Evolutionary conservation across 345 rosid species (phyloP).

Genomic region (Boechera retrofracta): DNA sequence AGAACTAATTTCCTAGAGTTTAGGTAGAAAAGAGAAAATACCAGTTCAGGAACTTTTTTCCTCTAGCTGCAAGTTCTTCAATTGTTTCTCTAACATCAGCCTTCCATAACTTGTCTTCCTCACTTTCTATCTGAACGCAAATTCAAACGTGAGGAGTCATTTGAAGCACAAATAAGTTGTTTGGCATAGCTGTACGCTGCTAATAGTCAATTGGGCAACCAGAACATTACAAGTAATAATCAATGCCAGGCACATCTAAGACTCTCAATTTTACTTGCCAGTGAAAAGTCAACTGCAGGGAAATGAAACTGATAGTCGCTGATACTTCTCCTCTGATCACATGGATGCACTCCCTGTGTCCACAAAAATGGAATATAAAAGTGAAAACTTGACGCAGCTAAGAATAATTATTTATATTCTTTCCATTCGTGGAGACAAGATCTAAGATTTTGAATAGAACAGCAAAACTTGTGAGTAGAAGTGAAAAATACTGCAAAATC

Average conservation of each 20-base stretch:
- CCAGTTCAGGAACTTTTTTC: conserved; percentile 83
- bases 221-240: conserved; percentile 45
- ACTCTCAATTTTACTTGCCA: conserved; percentile 64
- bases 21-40: conserved; percentile 36
- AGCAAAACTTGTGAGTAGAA: not conserved
- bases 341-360: conserved; percentile 91
- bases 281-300: conserved; percentile 93
- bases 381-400: conserved; percentile 24
- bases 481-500: not conserved
- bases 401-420: not conserved
- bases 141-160: conserved; percentile 38
- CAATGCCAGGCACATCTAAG: conserved; percentile 45
- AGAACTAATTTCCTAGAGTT: not conserved
- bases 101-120: conserved; percentile 83
- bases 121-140: conserved; percentile 68
- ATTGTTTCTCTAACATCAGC: conserved; percentile 82
- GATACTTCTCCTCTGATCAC: conserved; percentile 78
- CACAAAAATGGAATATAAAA: conserved; percentile 9
- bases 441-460: not conserved
- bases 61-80: conserved; percentile 79
- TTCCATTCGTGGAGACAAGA: not conserved
- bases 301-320: conserved; percentile 83
- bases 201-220: conserved; percentile 34
- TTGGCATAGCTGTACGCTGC: conserved; percentile 12
- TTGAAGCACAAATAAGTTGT: conserved; percentile 9